These are phyloP conservation scores for Phytophthora constricta DNA, from an alignment of 352 stramenopile genomes.

Conservation along the genomic window DNA sequence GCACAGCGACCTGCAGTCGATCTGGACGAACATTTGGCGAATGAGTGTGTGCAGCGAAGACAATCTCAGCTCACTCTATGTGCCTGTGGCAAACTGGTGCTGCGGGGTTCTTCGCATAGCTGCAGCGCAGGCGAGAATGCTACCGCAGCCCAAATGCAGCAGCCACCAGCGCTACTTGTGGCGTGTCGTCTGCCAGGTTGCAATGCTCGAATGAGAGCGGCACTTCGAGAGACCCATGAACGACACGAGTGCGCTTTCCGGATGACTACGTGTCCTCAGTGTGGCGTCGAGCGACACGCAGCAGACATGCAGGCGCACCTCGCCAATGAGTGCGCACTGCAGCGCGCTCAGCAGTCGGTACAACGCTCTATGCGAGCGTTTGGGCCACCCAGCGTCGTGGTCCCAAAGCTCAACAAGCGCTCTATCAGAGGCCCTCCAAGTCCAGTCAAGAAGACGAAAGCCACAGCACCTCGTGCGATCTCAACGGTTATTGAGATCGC, in stretches of 20 bases:
- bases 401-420: constrained; percentile 30
- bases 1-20: constrained; percentile 27
- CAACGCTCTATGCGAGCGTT: constrained; percentile 13
- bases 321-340: constrained; percentile 47
- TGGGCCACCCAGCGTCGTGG: constrained; percentile 12
- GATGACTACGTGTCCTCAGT: constrained; percentile 46
- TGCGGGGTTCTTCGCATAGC: constrained; percentile 16
- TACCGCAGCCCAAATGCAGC: background rate
- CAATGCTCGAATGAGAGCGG: constrained; percentile 38
- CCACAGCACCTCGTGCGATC: background rate
- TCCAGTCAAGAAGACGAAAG: constrained; percentile 10
- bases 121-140: constrained; percentile 2
- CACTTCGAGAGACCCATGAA: constrained; percentile 60
- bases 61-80: constrained; percentile 23
- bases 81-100: constrained; percentile 28
- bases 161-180: constrained; percentile 14
- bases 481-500: constrained; percentile 10
- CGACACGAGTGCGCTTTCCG: constrained; percentile 54
- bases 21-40: constrained; percentile 44
- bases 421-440: constrained; percentile 19
- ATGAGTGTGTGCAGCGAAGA: constrained; percentile 37
- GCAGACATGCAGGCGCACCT: constrained; percentile 50
- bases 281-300: constrained; percentile 46
- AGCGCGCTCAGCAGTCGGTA: constrained; percentile 30
- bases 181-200: constrained; percentile 32